These are phyloP conservation scores for Marsdenia floribunda DNA, from an alignment of 257 asterid species.

Conservation along the genomic window DNA sequence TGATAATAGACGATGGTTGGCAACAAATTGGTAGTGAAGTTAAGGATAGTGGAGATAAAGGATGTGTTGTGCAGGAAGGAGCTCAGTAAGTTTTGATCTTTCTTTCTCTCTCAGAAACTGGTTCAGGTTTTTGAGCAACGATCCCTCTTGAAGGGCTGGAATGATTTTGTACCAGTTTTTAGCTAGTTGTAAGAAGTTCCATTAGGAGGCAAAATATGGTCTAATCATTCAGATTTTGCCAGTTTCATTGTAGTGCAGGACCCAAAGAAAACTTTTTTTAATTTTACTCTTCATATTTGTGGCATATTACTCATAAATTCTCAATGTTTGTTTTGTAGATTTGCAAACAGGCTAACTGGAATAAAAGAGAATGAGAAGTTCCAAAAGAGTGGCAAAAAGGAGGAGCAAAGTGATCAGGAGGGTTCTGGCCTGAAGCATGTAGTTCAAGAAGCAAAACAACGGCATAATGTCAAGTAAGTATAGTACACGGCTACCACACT, in stretches of 20 bases:
- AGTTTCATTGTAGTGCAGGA: background rate
- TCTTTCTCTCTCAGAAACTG: background rate
- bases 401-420: slow-evolving; percentile 21
- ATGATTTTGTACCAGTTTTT: background rate
- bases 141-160: background rate
- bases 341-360: slow-evolving; percentile 79
- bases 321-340: slow-evolving; percentile 40
- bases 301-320: background rate
- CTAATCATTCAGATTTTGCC: background rate
- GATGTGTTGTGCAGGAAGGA: slow-evolving; percentile 87
- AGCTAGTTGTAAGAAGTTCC: background rate
- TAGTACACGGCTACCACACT: background rate
- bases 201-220: background rate
- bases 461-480: slow-evolving; percentile 58
- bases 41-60: slow-evolving; percentile 32
- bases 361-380: slow-evolving; percentile 81
- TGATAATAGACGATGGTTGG: slow-evolving; percentile 98
- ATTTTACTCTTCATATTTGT: background rate
- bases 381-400: slow-evolving; percentile 42
- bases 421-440: slow-evolving; percentile 70
- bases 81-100: slow-evolving; percentile 33
- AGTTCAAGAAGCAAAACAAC: slow-evolving; percentile 60
- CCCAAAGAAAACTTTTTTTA: no score
- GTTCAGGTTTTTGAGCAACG: background rate
- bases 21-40: slow-evolving; percentile 79